Base-by-base conservation (phyloP, 2,329 filamentous ascomycete species). In the Gaeumannomyces tritici region DNA sequence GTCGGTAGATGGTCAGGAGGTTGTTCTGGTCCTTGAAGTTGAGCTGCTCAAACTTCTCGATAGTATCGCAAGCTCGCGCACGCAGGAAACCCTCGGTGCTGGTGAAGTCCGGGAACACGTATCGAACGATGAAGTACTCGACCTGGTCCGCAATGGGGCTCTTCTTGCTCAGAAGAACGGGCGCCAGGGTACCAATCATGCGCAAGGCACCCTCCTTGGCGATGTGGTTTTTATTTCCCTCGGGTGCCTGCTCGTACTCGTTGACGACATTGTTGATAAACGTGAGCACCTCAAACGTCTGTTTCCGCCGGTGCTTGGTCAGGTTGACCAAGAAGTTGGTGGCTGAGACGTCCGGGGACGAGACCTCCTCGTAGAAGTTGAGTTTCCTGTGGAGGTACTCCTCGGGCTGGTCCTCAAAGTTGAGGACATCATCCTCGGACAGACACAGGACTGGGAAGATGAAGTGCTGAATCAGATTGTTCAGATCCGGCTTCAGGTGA, bases 1-100 rank as follows among this genome's bases (percentile, higher is more conserved):
- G 96, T 63, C 91, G 88, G 79, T 99, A 99, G 71, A 99, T 96
- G 71, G 92, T 88, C 71, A 97, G 89, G 54, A 99, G 86, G 76
- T 99, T 98, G 79, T 93, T 93, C 62, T 89, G 86, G 71, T 99
- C 93, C 79, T 96, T 92, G 83, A 98, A 99, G 73, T 99, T 90
- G 66, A 98, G 86, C 74, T 93, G 89, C 77, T 98, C 93, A 67
- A 98, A 99, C 77, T 98, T 98, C 80, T 98, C 95, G 64, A 99
- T 86, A 0, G 93, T 97, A 73, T 99, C 93, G 76, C 95, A 99
- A 67, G 95, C 95, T 66, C 95, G 89, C 42, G 95, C 95, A 63
- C 95, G 89, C 59, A 99, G 85, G 78, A 93, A 98, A 47, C 93
- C 95, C 72, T 96, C 90, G 18, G 86, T 82, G 76, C 91, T 98